Evolutionary conservation across 1,284 basidiomycete species (phyloP), one percentile per base, ranked within the genome.

Genomic region (Irpex rosettiformis): DNA sequence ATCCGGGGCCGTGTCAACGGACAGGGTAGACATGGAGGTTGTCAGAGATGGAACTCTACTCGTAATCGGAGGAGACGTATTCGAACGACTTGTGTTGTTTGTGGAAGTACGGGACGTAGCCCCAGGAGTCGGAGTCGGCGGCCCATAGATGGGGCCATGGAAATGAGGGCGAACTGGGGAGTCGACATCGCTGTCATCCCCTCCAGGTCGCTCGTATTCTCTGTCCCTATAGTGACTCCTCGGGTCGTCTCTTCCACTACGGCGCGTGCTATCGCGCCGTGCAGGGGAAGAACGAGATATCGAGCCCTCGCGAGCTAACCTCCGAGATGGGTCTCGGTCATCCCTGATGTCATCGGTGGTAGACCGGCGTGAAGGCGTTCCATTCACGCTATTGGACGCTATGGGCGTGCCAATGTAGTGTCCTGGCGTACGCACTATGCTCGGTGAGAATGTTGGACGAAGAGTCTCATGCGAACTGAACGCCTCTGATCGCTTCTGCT

Each of bases 351-450:
- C 59, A 16, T 60, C 59, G 18, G 48, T 42, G 21, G 55, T 28
- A 21, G 55, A 37, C 22, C 33, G n/a, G 24, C 56, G 45, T n/a
- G 59, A 53, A 18, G 57, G 28, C 7, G 58, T 33, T 30, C 48
- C 48, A 13, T 58, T 48, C 3, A 58, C 62, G 25, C 57, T 52
- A 13, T 55, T 60, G 13, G 63, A 62, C n/a, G 60, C 52, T n/a
- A 55, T 55, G 29, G 47, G 61, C 42, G 27, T 28, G 10, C 61
- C 51, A 54, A 70, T 62, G 59, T 85, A 86, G 67, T 85, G 78
- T 8, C 77, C 74, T 4, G 88, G 88, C 2, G 82, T 86, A 49
- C 87, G 83, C 24, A 89, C 75, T 67, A 88, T 85, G 49, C 74
- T 81, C 18, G 81, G 67, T 2, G 85, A 84, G 65, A 89, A 89